These are phyloP conservation scores for Xylariaceae sp. DNA, from an alignment of 2,329 filamentous ascomycete species.

Conservation along the genomic window DNA sequence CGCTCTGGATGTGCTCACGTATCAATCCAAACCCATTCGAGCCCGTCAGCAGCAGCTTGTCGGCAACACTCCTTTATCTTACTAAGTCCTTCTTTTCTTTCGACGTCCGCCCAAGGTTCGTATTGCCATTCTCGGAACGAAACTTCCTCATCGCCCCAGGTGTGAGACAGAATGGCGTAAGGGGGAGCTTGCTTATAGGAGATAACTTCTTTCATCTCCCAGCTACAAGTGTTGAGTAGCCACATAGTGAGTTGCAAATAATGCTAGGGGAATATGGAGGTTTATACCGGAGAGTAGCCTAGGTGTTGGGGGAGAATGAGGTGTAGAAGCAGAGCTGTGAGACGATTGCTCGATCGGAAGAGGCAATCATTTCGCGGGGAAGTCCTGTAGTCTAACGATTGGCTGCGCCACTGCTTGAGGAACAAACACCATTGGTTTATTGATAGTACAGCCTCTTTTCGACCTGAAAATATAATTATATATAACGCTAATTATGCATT, in stretches of 20 bases:
- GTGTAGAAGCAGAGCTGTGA: no score
- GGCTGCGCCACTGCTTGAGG: no score
- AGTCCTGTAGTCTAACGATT: no score
- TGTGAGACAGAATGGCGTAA: conserved; percentile 24
- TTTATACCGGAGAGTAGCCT: no score
- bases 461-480: no score
- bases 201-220: conserved; percentile 18
- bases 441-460: no score
- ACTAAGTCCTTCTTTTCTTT: conserved; percentile 2
- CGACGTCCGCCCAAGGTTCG: neutral
- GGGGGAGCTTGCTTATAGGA: conserved; percentile 17
- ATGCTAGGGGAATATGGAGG: no score
- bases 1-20: conserved; percentile 11
- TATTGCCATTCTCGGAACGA: conserved; percentile 13
- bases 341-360: no score
- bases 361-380: no score
- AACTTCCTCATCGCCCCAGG: conserved; percentile 24
- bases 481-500: no score
- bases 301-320: no score
- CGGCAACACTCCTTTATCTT: conserved; percentile 13
- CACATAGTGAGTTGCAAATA: conserved; percentile 4
- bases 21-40: conserved; percentile 24
- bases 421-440: no score
- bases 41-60: conserved; percentile 9
- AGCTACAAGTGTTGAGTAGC: conserved; percentile 14